A percentile compares a stretch with the other conserved stretches of the same genome.
These are phyloP conservation scores for Pseudopediastrum boryanum DNA, from an alignment of 139 green algal species.

Conservation along the genomic window DNA sequence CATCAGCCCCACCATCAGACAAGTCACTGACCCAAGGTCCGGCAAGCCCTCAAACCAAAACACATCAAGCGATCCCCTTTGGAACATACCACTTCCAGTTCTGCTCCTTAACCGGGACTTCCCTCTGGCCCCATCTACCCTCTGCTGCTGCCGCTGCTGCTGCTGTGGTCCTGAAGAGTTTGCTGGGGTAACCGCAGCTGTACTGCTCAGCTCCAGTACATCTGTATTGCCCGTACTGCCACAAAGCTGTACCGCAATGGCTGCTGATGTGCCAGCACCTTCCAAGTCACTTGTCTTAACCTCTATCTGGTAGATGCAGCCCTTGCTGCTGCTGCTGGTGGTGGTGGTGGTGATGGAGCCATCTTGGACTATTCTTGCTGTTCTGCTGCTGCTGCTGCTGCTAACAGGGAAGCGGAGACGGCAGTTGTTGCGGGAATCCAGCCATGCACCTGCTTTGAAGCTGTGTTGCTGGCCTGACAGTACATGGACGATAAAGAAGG, in stretches of 20 bases:
- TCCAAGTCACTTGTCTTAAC: constrained; percentile 51
- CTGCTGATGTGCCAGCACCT: constrained; percentile 62
- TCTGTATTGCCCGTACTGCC: constrained; percentile 51
- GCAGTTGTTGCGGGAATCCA: constrained; percentile 53
- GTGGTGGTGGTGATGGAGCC: background rate
- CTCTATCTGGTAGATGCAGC: constrained; percentile 56
- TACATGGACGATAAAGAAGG: too few relatives aligned
- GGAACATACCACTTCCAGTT: constrained; percentile 44
- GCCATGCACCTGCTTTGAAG: constrained; percentile 62
- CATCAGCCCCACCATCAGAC: constrained; percentile 56
- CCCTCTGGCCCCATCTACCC: constrained; percentile 20
- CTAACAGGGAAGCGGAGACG: too few relatives aligned
- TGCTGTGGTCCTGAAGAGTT: background rate
- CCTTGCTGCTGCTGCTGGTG: background rate
- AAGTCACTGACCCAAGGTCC: constrained; percentile 57
- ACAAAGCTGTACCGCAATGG: constrained; percentile 59
- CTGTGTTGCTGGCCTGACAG: constrained; percentile 45
- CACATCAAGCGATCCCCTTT: constrained; percentile 38
- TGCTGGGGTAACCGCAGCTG: too few relatives aligned
- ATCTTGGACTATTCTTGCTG: background rate
- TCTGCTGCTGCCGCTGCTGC: background rate
- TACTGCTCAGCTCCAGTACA: constrained; percentile 18
- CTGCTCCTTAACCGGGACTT: too few relatives aligned
- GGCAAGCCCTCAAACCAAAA: constrained; percentile 49
- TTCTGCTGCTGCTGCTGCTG: background rate